Conservation (phyloP, 345 rosid species). For the Heritiera fomes region DNA sequence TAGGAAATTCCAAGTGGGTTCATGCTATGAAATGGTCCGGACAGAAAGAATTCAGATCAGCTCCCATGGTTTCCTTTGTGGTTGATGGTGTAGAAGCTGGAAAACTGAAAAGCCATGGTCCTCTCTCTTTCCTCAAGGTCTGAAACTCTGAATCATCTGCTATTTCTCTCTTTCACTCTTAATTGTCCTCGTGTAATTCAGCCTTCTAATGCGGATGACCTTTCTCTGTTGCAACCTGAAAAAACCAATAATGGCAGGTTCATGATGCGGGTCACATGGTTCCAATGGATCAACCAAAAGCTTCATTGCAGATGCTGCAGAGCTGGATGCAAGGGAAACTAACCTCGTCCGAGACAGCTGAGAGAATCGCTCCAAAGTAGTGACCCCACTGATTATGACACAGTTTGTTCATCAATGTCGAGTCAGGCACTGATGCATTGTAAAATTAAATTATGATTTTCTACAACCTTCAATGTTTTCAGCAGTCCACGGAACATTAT, state of each 20-base stretch:
- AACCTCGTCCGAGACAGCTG: slow-evolving; percentile 9
- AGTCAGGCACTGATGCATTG: not conserved
- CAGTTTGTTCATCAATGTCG: not conserved
- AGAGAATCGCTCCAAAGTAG: slow-evolving; percentile 10
- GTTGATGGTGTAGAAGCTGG: slow-evolving; percentile 44
- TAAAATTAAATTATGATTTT: not conserved
- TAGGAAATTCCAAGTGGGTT: slow-evolving; percentile 89
- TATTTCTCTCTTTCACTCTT: too few relatives aligned
- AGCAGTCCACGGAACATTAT: not conserved
- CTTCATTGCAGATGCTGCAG: slow-evolving; percentile 67
- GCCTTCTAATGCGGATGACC: too few relatives aligned
- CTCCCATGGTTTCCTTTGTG: slow-evolving; percentile 40
- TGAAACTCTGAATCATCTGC: too few relatives aligned
- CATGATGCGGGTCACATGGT: slow-evolving; percentile 89
- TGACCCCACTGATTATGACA: not conserved
- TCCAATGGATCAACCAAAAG: slow-evolving; percentile 97
- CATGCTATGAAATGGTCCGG: slow-evolving; percentile 80
- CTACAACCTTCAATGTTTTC: not conserved
- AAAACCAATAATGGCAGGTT: slow-evolving; percentile 24
- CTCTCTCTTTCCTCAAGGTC: slow-evolving; percentile 52
- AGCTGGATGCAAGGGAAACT: slow-evolving; percentile 82
- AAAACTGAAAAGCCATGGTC: slow-evolving; percentile 59
- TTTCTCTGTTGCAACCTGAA: too few relatives aligned
- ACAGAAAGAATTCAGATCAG: slow-evolving; percentile 47
- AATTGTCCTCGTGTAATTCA: too few relatives aligned